Evolutionary conservation across 1,284 basidiomycete species (phyloP), one percentile per base, ranked within the genome.

Genomic region (Irpex sp.): DNA sequence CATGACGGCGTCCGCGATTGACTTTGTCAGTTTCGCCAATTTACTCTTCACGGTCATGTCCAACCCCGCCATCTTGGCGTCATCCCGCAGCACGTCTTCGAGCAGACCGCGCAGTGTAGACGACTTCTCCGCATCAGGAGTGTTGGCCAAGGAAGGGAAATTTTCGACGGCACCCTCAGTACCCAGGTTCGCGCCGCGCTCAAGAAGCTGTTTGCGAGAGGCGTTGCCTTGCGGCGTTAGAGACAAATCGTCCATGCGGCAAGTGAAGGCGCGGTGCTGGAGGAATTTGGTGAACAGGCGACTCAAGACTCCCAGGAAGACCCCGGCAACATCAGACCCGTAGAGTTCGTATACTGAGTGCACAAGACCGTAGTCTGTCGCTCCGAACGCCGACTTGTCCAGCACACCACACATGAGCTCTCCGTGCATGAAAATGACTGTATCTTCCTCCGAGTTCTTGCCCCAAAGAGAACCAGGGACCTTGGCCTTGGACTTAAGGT

Each of bases 331-430:
- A 64, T 91, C 89, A 10, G 96, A 81, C 4, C 97, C 96, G 73
- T 98, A 99, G n/a, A 99, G 80, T 72, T 99, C 97, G 75, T 96
- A 95, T 16, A 97, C 91, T 1, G 97, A 97, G 74, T 99, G 97
- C 16, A 99, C 93, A 49, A 99, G 84, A 75, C 97, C 97, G 72
- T 92, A 99, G 6, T 97, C 91, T 0, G 93, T 90, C 18, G 97
- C 96, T 72, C 97, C 97, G 72, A 98, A 97, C 57, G 97, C 94
- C 16, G 95, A 92, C 78, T 99, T 99, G 80, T 99, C 97, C 64
- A 99, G 83, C 42, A 98, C 84, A 78, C 97, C 92, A 68, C 89
- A 88, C 45, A 99, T 82, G 5, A 99, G 84, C 72, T 99, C 93
- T 55, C 97, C 96, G 69, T 97, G 90, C 77, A 93, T 82, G 77